Evolutionary conservation across 495 filamentous ascomycete genomes (phyloP).

Genomic region (Penicillium lagena): DNA sequence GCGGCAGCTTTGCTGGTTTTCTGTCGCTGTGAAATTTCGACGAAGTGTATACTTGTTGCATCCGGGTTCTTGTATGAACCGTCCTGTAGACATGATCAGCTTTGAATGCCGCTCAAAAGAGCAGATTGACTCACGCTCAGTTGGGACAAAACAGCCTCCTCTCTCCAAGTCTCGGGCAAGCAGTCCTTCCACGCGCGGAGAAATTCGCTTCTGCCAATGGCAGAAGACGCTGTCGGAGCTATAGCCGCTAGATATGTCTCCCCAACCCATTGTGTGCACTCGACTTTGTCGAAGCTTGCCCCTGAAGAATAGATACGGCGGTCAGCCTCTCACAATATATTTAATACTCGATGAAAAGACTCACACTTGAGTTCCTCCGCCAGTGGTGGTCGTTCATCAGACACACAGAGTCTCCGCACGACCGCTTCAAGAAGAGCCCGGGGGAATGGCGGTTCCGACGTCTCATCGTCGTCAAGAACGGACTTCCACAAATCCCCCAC

Average conservation of each 20-base stretch:
- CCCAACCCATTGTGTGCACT: slow-evolving; percentile 45
- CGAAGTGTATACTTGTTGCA: slow-evolving; percentile 33
- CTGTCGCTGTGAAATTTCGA: slow-evolving; percentile 27
- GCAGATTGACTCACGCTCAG: slow-evolving; percentile 30
- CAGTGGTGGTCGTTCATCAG: slow-evolving; percentile 12
- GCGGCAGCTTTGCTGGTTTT: slow-evolving; percentile 23
- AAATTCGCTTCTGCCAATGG: slow-evolving; percentile 40
- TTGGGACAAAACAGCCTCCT: slow-evolving; percentile 38
- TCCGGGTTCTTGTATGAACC: slow-evolving; percentile 32
- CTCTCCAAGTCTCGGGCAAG: slow-evolving; percentile 54
- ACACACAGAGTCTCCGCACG: slow-evolving; percentile 28
- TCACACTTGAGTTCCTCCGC: slow-evolving; percentile 32
- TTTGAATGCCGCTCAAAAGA: slow-evolving; percentile 1
- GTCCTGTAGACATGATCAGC: slow-evolving; percentile 14
- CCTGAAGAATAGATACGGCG: slow-evolving; percentile 17
- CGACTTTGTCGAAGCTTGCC: slow-evolving; percentile 39
- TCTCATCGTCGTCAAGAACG: slow-evolving; percentile 37
- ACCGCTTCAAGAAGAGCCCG: slow-evolving; percentile 36
- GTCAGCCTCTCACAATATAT: slow-evolving; percentile 1
- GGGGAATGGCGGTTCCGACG: slow-evolving; percentile 27
- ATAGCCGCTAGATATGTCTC: slow-evolving; percentile 44
- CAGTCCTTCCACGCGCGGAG: slow-evolving; percentile 49
- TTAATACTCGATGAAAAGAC: slow-evolving; percentile 5
- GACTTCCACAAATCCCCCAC: slow-evolving; percentile 42
- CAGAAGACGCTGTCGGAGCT: slow-evolving; percentile 27